These are phyloP conservation scores for Ceratocystis variospora DNA, from an alignment of 2,329 filamentous ascomycete genomes.

Conservation along the genomic window DNA sequence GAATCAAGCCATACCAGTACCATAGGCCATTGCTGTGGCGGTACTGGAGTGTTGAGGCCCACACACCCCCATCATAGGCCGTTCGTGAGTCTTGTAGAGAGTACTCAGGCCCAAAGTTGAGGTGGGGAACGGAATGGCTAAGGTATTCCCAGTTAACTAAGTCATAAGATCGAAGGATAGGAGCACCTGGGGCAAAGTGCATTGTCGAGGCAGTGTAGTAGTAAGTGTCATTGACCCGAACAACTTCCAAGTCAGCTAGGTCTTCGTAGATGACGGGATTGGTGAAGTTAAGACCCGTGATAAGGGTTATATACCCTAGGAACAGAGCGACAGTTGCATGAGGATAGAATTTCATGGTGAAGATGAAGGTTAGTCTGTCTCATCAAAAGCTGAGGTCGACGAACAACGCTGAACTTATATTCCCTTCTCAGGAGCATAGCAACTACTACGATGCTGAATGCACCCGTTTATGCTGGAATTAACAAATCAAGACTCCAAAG, in stretches of 20 bases:
- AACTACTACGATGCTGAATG: not conserved
- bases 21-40: conserved; percentile 15
- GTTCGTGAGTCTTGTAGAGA: conserved; percentile 16
- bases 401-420: not conserved
- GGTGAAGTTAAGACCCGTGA: not conserved
- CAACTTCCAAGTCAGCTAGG: conserved; percentile 25
- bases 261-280: conserved; percentile 27
- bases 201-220: conserved; percentile 41
- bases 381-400: not conserved
- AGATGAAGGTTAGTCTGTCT: not conserved
- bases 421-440: too few relatives aligned
- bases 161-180: conserved; percentile 28
- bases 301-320: not conserved
- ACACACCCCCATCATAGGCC: conserved; percentile 17
- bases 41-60: conserved; percentile 17
- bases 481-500: not conserved
- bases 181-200: conserved; percentile 43
- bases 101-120: conserved; percentile 7
- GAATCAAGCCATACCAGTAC: conserved; percentile 22
- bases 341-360: not conserved
- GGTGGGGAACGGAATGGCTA: conserved; percentile 15
- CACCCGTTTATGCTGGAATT: not conserved
- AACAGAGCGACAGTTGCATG: not conserved
- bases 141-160: conserved; percentile 26
- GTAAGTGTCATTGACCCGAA: conserved; percentile 24